Evolutionary conservation across 306 rosid species (phyloP), one percentile per base, ranked within the genome.

Genomic region (Quillaja saponaria): DNA sequence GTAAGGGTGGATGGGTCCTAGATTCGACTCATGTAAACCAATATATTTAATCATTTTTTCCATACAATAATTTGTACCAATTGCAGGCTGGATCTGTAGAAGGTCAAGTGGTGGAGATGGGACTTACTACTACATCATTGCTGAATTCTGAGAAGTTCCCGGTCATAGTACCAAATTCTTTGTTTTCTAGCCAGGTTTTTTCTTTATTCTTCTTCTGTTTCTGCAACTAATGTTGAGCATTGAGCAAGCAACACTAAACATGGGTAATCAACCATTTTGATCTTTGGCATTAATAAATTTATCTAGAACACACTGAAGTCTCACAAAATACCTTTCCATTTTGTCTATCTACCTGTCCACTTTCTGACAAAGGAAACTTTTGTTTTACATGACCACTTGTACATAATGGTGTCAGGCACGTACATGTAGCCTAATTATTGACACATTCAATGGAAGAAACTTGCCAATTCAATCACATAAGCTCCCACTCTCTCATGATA

Each of bases 101-200:
- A 72, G 96, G 95, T 69, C 96, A 92, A 68, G 98, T 88, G 77
- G 75, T 88, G 81, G 98, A 92, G 35, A 84, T 88, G 86, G 96
- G 98, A 67, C 94, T 92, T 68, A 88, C 87, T 34, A 71, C 88
- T 39, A 92, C 98, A 6, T 84, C 87, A 1, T 76, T 92, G 74
- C 75, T 92, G 72, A 89, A 85, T 72, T 76, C 90, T 3, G 99
- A 92, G 81, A 92, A 86, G 75, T 92, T 86, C 51, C 94, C 99
- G 1, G 86, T 92, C 64, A 60, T 89, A 42, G 96, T 92, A 67
- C 96, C 96, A 4, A 89, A 92, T 68, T 84, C 99, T 6, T 80
- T 88, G 11, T 88, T 92, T 53, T 84, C 99, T 21, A 86, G 96
- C 72, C 94, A 92, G 88, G 99, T 88, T 49, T 11, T 48, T 49